These are phyloP conservation scores for Ceratobasidium sp. DNA, from an alignment of 1,284 basidiomycete genomes.

Conservation along the genomic window DNA sequence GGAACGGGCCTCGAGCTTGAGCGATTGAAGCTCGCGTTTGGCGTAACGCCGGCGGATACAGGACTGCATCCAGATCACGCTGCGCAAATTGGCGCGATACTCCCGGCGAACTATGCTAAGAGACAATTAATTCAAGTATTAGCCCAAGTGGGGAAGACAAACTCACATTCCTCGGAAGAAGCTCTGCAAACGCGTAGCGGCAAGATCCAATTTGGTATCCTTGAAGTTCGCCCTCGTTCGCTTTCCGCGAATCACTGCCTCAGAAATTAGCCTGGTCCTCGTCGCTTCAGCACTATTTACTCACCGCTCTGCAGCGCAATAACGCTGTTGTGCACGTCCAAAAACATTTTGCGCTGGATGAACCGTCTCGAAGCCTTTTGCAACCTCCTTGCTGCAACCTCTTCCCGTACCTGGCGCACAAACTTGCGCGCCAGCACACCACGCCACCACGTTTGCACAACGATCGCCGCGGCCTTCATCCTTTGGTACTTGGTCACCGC, in stretches of 20 bases:
- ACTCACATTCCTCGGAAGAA: conserved; percentile 89
- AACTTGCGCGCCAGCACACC: conserved; percentile 80
- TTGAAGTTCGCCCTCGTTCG: conserved; percentile 76
- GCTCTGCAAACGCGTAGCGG: conserved; percentile 82
- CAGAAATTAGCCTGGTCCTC: conserved; percentile 32
- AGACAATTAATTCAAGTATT: conserved; percentile 3
- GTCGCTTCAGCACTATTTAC: conserved; percentile 55
- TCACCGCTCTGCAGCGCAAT: conserved; percentile 85
- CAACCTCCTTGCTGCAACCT: conserved; percentile 79
- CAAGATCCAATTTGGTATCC: conserved; percentile 70
- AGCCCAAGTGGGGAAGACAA: neutral
- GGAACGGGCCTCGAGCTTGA: conserved; percentile 93
- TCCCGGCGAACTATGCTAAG: conserved; percentile 73
- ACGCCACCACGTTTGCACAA: conserved; percentile 95
- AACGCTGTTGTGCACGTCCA: conserved; percentile 71
- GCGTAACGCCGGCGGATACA: conserved; percentile 92
- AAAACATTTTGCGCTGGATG: conserved; percentile 78
- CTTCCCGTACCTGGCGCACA: conserved; percentile 76
- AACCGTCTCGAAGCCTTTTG: conserved; percentile 80
- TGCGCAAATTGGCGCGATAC: conserved; percentile 73
- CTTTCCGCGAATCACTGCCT: conserved; percentile 79
- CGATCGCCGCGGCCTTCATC: conserved; percentile 79
- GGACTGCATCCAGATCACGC: conserved; percentile 89
- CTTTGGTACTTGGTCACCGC: conserved; percentile 83
- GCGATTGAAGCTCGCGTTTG: conserved; percentile 82